phyloP scores from a whole-genome alignment of 2,329 filamentous ascomycete species.

The Onygenales sp. region DNA sequence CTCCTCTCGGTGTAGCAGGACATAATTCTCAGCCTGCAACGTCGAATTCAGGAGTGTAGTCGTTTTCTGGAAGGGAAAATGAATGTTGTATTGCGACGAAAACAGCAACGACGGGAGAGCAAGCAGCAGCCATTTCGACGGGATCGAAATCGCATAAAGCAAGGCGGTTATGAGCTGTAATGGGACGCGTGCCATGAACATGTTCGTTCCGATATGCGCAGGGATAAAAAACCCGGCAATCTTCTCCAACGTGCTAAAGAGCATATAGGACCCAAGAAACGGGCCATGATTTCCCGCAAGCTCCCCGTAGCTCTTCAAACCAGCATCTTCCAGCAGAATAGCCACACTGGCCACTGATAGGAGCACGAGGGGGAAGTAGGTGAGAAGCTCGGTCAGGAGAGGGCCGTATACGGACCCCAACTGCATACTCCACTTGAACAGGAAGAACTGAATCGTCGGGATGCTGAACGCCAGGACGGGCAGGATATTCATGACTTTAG shows the following conservation, averaged over 20 bases:
- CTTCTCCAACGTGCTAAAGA: slow-evolving; percentile 47
- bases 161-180: slow-evolving; percentile 59
- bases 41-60: slow-evolving; percentile 56
- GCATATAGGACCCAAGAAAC: slow-evolving; percentile 55
- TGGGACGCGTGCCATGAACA: slow-evolving; percentile 61
- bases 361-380: slow-evolving; percentile 59
- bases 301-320: slow-evolving; percentile 46
- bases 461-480: slow-evolving; percentile 68
- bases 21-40: slow-evolving; percentile 58
- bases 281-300: slow-evolving; percentile 55
- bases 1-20: slow-evolving; percentile 70
- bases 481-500: slow-evolving; percentile 44
- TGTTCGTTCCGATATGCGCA: slow-evolving; percentile 48
- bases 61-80: slow-evolving; percentile 54
- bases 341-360: slow-evolving; percentile 56
- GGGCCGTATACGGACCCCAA: slow-evolving; percentile 67
- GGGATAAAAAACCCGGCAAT: slow-evolving; percentile 33
- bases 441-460: slow-evolving; percentile 60
- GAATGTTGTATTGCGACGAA: slow-evolving; percentile 62
- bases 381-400: slow-evolving; percentile 61
- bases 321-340: slow-evolving; percentile 51
- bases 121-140: slow-evolving; percentile 58
- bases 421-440: slow-evolving; percentile 56
- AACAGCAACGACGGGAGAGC: slow-evolving; percentile 58
- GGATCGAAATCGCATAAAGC: slow-evolving; percentile 56